A percentile compares a stretch with the other conserved stretches of the same genome.
Evolutionary conservation across 257 asterid genomes (phyloP).

Genomic region (Ballota nigra): DNA sequence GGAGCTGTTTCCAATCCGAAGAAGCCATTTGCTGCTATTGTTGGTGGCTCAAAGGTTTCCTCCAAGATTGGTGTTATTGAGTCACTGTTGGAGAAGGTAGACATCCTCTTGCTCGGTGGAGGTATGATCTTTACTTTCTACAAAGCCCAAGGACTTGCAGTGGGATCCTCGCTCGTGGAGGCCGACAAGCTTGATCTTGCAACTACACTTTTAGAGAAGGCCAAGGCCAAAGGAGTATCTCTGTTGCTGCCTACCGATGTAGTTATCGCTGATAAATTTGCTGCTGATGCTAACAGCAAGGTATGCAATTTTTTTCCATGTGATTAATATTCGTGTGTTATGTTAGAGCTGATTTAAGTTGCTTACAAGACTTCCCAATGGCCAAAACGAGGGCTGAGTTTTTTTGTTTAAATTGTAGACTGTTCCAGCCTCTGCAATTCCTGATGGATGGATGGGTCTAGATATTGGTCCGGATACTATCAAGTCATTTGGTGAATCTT

Average conservation of each 20-base stretch:
- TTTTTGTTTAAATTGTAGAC: constrained; percentile 29
- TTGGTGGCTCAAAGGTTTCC: constrained; percentile 87
- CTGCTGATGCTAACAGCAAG: constrained; percentile 84
- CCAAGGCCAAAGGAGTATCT: constrained; percentile 72
- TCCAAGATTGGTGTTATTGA: constrained; percentile 70
- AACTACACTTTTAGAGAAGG: constrained; percentile 65
- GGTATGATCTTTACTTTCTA: constrained; percentile 86
- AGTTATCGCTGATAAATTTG: constrained; percentile 72
- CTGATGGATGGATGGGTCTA: constrained; percentile 92
- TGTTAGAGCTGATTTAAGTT: not conserved
- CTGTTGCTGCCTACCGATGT: constrained; percentile 76
- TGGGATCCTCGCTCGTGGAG: constrained; percentile 83
- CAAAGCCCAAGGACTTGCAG: constrained; percentile 76
- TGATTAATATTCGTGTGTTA: not conserved
- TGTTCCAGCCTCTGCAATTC: constrained; percentile 76
- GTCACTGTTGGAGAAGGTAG: constrained; percentile 69
- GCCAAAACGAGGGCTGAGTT: not conserved
- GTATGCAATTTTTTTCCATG: constrained; percentile 22
- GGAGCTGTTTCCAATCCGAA: constrained; percentile 78
- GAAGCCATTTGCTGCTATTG: constrained; percentile 90
- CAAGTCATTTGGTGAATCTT: constrained; percentile 58
- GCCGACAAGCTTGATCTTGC: constrained; percentile 83
- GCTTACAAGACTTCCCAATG: not conserved
- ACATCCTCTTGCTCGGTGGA: constrained; percentile 74
- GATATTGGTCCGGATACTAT: constrained; percentile 82